Evolutionary conservation across 805 yeast genomes (phyloP), one percentile per base, ranked within the genome.

Genomic region (Clavispora fructus): DNA sequence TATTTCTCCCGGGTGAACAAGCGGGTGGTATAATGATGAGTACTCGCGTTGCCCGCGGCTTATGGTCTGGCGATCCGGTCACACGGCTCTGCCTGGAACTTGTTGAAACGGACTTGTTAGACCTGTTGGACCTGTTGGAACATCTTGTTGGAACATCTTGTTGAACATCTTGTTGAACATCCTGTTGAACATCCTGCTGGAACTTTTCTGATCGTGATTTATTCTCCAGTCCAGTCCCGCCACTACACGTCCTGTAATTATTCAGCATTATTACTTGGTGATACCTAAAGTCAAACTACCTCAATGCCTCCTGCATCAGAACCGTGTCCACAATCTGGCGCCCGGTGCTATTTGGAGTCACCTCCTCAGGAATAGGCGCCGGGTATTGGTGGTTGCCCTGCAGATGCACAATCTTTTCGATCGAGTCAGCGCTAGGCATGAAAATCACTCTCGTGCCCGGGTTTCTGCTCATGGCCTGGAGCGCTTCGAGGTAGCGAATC

Each of bases 401-500:
- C 23, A 55, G 51, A 35, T 64, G 55, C 7, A 71, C 74, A 49
- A 69, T 61, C 46, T 56, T 61, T 55, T 72, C 77, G 43, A 72
- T 67, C 48, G 68, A 69, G 48, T 67, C 73, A 8, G 74, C 59
- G 14, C 74, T 68, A 7, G 90, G 89, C 88, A 83, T 83, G 63
- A 83, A 83, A 28, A 83, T 83, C 44, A 83, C 89, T 64, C 82
- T 80, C n/a, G 86, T 67, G 48, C 77, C 75, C 1, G 87, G 68
- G 43, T 73, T 58, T 51, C 68, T 78, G 31, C 87, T 85, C 88
- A 83, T 83, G 50, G 69, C 71, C 65, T 82, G 87, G 81, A 83
- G 80, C n/a, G 89, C 89, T 56, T 83, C 90, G 64, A 83, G 73
- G 59, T 83, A 83, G 63, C 90, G 70, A 61, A 83, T 83, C 68